phyloP scores from a whole-genome alignment of 345 rosid species.

The Hevea brasiliensis region DNA sequence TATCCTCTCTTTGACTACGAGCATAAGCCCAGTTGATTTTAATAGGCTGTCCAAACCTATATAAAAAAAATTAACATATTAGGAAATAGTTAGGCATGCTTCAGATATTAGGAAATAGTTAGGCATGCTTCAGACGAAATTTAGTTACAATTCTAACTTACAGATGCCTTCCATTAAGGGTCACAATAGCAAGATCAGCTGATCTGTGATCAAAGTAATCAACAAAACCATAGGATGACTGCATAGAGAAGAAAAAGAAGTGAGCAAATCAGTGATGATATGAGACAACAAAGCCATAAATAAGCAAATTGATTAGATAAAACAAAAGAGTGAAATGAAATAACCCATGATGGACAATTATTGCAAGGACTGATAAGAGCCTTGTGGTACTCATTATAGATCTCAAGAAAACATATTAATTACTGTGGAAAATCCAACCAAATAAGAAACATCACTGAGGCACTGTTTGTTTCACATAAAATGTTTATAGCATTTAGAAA shows the following conservation, averaged over 20 bases:
- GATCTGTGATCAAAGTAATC: constrained; percentile 35
- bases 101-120: constrained; percentile 10
- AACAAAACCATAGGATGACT: constrained; percentile 39
- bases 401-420: background rate
- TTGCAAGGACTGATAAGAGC: background rate
- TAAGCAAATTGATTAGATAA: background rate
- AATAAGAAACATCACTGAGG: background rate
- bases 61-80: no score
- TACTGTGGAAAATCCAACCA: background rate
- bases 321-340: background rate
- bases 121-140: background rate
- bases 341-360: background rate
- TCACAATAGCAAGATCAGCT: constrained; percentile 32
- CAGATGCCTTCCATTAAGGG: constrained; percentile 37
- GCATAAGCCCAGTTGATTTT: constrained; percentile 44
- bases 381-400: background rate
- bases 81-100: no score
- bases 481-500: no score
- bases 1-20: constrained; percentile 39
- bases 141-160: constrained; percentile 17
- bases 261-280: no score
- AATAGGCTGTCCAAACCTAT: constrained; percentile 36
- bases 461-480: no score
- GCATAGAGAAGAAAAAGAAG: background rate
- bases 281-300: no score